Evolutionary conservation across 176 grass and related monocot species (phyloP).

Genomic region (Zea mays): DNA sequence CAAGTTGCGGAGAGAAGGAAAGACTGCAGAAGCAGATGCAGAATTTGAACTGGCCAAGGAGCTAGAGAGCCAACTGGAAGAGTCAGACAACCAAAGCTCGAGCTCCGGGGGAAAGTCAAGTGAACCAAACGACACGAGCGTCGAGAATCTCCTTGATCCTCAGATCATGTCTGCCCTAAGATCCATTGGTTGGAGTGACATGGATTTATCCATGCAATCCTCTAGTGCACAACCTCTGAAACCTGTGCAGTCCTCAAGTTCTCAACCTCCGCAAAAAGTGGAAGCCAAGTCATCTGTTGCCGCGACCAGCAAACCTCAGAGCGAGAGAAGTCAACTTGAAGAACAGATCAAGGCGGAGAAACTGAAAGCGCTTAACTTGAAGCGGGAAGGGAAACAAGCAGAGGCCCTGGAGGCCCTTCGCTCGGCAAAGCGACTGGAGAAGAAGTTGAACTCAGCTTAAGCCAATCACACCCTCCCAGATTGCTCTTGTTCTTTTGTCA

Average conservation of each 20-base stretch:
- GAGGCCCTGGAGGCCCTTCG: constrained; percentile 87
- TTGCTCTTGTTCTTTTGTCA: background rate
- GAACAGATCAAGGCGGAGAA: constrained; percentile 89
- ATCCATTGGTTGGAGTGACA: constrained; percentile 77
- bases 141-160: constrained; percentile 88
- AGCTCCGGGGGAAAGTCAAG: constrained; percentile 40
- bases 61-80: constrained; percentile 85
- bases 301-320: constrained; percentile 31
- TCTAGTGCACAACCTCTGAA: constrained; percentile 39
- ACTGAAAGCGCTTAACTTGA: constrained; percentile 75
- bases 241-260: background rate
- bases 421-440: constrained; percentile 74
- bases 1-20: constrained; percentile 87
- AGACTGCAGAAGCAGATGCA: constrained; percentile 72
- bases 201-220: constrained; percentile 37
- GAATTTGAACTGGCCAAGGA: constrained; percentile 85
- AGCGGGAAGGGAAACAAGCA: constrained; percentile 69
- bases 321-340: constrained; percentile 64
- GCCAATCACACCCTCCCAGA: constrained; percentile 26
- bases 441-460: constrained; percentile 62
- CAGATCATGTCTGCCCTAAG: constrained; percentile 78
- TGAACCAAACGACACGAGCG: constrained; percentile 40
- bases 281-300: constrained; percentile 23
- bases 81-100: constrained; percentile 50
- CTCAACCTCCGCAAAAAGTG: constrained; percentile 34